Evolutionary conservation across 1,284 basidiomycete genomes (phyloP).

Genomic region (Clitocybe nebularis): DNA sequence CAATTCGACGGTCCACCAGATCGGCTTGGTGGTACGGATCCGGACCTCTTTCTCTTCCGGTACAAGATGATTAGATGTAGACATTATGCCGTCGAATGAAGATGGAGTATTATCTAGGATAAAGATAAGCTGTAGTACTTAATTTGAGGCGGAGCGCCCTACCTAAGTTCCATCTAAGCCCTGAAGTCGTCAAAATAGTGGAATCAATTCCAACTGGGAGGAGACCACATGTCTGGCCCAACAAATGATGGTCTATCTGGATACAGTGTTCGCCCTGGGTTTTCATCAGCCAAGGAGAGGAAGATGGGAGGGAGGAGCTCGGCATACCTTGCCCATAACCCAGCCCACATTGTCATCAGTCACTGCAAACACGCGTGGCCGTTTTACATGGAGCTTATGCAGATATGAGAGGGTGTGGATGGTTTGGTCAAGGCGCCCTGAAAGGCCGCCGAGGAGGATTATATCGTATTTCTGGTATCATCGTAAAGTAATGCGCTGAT

Average conservation of each 20-base stretch:
- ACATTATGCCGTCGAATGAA: conserved; percentile 78
- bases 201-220: conserved; percentile 83
- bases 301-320: conserved; percentile 1
- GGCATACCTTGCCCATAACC: conserved; percentile 74
- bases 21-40: conserved; percentile 75
- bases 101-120: conserved; percentile 55
- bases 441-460: conserved; percentile 84
- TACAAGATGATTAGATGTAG: conserved; percentile 89
- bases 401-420: conserved; percentile 86
- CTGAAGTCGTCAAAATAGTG: conserved; percentile 76
- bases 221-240: conserved; percentile 91
- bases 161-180: conserved; percentile 91
- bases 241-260: conserved; percentile 61
- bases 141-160: conserved; percentile 17
- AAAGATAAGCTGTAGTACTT: conserved; percentile 4
- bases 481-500: neutral
- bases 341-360: conserved; percentile 89
- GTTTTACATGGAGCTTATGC: conserved; percentile 70
- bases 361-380: conserved; percentile 68
- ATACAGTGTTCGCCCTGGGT: conserved; percentile 80
- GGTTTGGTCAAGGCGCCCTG: conserved; percentile 92
- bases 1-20: conserved; percentile 86
- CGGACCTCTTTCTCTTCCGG: conserved; percentile 57
- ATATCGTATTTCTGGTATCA: conserved; percentile 52
- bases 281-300: neutral